Evolutionary conservation across 1,284 basidiomycete genomes (phyloP).

Genomic region (Neotropicomus parvogracilis): DNA sequence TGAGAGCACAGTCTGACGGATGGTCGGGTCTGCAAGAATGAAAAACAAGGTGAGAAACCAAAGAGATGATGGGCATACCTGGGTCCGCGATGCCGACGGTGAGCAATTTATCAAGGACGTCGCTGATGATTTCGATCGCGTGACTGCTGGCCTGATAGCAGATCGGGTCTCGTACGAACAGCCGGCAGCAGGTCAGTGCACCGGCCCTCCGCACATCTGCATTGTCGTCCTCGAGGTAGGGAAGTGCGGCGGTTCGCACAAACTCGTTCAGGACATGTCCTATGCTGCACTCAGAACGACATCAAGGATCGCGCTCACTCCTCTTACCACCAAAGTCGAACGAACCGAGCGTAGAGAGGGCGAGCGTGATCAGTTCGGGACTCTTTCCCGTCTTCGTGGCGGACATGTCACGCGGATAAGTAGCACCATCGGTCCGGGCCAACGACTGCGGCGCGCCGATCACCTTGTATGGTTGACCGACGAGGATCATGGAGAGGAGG

Average conservation of each 20-base stretch:
- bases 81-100: slow-evolving; percentile 98
- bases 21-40: slow-evolving; percentile 60
- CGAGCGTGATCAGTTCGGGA: slow-evolving; percentile 79
- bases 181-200: slow-evolving; percentile 86
- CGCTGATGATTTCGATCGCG: slow-evolving; percentile 96
- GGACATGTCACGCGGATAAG: slow-evolving; percentile 56
- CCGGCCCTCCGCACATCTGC: slow-evolving; percentile 88
- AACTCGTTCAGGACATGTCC: slow-evolving; percentile 96
- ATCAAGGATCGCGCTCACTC: not conserved
- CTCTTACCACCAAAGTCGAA: slow-evolving; percentile 90
- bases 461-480: slow-evolving; percentile 81
- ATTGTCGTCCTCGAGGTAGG: slow-evolving; percentile 93
- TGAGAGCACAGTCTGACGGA: slow-evolving; percentile 85
- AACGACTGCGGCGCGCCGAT: slow-evolving; percentile 73
- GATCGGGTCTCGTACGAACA: slow-evolving; percentile 94
- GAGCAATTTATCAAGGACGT: slow-evolving; percentile 94
- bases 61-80: slow-evolving; percentile 45
- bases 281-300: slow-evolving; percentile 29
- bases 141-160: slow-evolving; percentile 96
- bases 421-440: slow-evolving; percentile 48
- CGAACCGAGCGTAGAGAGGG: slow-evolving; percentile 82
- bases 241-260: slow-evolving; percentile 87
- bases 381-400: slow-evolving; percentile 51
- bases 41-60: slow-evolving; percentile 1
- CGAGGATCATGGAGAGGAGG: slow-evolving; percentile 74